Conservation (phyloP, 768 basidiomycete species). For the Phaeotremella skinneri region DNA sequence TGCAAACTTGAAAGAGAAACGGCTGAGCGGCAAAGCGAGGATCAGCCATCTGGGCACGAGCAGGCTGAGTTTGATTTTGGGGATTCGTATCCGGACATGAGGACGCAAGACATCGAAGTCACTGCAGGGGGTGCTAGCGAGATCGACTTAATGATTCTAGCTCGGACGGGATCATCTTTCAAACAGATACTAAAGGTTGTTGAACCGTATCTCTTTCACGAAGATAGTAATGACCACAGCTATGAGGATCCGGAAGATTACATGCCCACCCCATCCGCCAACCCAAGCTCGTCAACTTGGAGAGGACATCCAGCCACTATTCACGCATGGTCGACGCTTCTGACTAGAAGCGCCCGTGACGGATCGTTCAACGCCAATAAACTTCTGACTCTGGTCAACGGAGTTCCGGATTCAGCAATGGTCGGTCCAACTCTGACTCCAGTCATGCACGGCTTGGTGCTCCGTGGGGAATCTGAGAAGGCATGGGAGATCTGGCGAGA, state of each 20-base stretch:
- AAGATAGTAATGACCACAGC: no score
- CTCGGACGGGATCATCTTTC: conserved; percentile 3
- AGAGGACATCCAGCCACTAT: background rate
- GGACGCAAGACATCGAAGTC: background rate
- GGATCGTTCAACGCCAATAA: conserved; percentile 6
- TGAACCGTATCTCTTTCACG: conserved; percentile 6
- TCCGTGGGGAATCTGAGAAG: conserved; percentile 14
- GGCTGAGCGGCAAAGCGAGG: background rate
- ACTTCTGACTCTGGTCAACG: conserved; percentile 16
- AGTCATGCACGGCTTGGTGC: conserved; percentile 26
- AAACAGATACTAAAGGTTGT: conserved; percentile 5
- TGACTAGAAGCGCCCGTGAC: conserved; percentile 13
- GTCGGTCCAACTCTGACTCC: conserved; percentile 27
- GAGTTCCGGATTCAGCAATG: conserved; percentile 10
- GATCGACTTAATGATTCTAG: background rate
- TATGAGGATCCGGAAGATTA: no score
- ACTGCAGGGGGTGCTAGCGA: background rate
- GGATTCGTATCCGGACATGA: background rate
- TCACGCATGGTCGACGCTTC: conserved; percentile 34
- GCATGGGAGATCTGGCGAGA: conserved; percentile 33
- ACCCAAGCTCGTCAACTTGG: no score
- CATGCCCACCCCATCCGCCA: no score
- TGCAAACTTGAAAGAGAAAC: background rate
- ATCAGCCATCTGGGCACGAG: background rate
- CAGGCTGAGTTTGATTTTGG: background rate